These are phyloP conservation scores for Pythium scleroteichum DNA, from an alignment of 352 stramenopile genomes.

Conservation along the genomic window DNA sequence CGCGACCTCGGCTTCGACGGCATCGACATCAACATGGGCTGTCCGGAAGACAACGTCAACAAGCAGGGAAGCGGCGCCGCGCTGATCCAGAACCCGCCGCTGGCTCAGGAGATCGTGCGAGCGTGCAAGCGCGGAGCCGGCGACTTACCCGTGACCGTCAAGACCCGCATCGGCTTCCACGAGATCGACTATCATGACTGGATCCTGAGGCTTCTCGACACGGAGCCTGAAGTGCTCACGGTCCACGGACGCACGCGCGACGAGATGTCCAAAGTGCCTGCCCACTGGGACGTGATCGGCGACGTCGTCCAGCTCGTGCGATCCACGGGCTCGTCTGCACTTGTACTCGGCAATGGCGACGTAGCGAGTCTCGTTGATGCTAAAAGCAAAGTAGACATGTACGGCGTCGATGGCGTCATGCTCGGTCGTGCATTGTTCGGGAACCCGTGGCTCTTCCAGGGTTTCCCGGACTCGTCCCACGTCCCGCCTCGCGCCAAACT, in stretches of 20 bases:
- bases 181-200: conserved; percentile 80
- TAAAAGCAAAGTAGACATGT: conserved; percentile 60
- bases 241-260: conserved; percentile 76
- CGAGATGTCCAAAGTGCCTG: conserved; percentile 82
- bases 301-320: conserved; percentile 63
- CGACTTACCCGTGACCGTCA: conserved; percentile 68
- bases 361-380: conserved; percentile 67
- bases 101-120: conserved; percentile 64
- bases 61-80: conserved; percentile 75
- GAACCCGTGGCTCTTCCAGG: conserved; percentile 83
- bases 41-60: conserved; percentile 73
- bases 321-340: conserved; percentile 44
- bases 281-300: conserved; percentile 82
- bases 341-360: conserved; percentile 83
- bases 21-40: conserved; percentile 89
- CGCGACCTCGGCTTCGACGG: conserved; percentile 81
- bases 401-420: conserved; percentile 80
- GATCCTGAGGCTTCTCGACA: conserved; percentile 66
- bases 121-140: conserved; percentile 71
- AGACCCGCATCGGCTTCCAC: conserved; percentile 81
- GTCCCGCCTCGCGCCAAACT: conserved; percentile 53
- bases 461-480: conserved; percentile 52
- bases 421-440: conserved; percentile 74
- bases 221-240: conserved; percentile 70
- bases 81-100: conserved; percentile 60